Evolutionary conservation across 805 yeast genomes (phyloP).

Genomic region (Kodamaea sagamina): DNA sequence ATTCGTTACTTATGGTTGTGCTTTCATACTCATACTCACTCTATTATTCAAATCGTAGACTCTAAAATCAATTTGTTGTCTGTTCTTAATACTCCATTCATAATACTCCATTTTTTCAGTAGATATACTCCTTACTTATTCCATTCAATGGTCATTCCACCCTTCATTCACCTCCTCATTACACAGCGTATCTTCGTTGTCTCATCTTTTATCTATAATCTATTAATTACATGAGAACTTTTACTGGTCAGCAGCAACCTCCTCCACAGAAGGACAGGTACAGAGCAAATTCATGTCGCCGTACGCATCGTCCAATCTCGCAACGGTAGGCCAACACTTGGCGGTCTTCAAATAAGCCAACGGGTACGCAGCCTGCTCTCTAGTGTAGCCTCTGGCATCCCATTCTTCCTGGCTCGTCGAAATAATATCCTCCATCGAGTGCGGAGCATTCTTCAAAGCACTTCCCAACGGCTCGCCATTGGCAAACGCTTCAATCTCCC

Average conservation of each 20-base stretch:
- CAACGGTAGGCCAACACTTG: constrained; percentile 95
- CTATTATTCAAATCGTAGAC: no score
- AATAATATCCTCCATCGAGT: constrained; percentile 77
- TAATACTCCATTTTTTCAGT: no score
- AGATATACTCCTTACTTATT: no score
- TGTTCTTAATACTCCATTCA: no score
- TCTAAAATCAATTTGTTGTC: no score
- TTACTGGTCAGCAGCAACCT: constrained; percentile 45
- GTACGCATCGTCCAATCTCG: constrained; percentile 90
- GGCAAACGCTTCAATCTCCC: constrained; percentile 75
- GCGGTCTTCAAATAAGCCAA: constrained; percentile 66
- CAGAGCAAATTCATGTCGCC: constrained; percentile 93
- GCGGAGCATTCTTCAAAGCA: constrained; percentile 89
- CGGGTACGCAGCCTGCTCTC: constrained; percentile 94
- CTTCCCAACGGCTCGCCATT: constrained; percentile 64
- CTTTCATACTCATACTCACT: no score
- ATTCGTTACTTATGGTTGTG: no score
- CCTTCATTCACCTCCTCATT: no score
- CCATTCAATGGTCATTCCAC: no score
- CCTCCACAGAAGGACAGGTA: constrained; percentile 88
- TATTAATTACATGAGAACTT: constrained; percentile 6
- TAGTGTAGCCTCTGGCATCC: constrained; percentile 82
- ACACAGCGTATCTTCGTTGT: no score
- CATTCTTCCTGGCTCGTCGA: constrained; percentile 64
- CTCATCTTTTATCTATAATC: constrained; percentile 1